Evolutionary conservation across 2,329 filamentous ascomycete species (phyloP), one percentile per base, ranked within the genome.

Genomic region (Didymella sp.): DNA sequence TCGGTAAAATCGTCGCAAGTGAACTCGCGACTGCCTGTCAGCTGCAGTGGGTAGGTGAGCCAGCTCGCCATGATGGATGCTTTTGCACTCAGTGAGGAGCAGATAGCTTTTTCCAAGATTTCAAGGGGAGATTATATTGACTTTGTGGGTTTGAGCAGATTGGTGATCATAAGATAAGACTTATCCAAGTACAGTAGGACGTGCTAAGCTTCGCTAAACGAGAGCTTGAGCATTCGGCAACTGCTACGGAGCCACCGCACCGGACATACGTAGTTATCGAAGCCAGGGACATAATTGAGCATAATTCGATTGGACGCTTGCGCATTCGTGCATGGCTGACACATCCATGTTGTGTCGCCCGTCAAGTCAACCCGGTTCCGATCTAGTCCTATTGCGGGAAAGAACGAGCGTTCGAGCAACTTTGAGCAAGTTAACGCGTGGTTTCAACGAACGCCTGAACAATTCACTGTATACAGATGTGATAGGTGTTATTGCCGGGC

Each of bases 1-100:
- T 75, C 66, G 0, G 74, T 80, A 56, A 80, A 64, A 1, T 54
- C 70, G 56, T 76, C 77, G 5, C 68, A 69, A 8, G 71, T 69
- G 6, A 66, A 67, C 19, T 44, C 57, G 9, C 68, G 67, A 44
- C 52, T 65, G 12, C 63, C 61, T 6, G 59, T 53, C 13, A 69
- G 53, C 9, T 35, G 24, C 6, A 69, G 33, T 15, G 62, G 63
- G 19, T 45, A 47, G 4, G 61, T 63, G 24, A 70, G 56, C 67
- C 68, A 70, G 44, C 64, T 58, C n/a, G 46, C 50, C 22, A 51
- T 56, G 17, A 21, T 55, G 7, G 1, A n/a, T 15, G 25, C 13
- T 27, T 12, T n/a, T 28, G 35, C 12, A 37, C 28, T 27, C 5
- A 15, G 12, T 1, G 7, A 21, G 9, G 11, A 12, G 30, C 3